Evolutionary conservation across 1,284 basidiomycete species (phyloP).

Genomic region (Malassezia equina): DNA sequence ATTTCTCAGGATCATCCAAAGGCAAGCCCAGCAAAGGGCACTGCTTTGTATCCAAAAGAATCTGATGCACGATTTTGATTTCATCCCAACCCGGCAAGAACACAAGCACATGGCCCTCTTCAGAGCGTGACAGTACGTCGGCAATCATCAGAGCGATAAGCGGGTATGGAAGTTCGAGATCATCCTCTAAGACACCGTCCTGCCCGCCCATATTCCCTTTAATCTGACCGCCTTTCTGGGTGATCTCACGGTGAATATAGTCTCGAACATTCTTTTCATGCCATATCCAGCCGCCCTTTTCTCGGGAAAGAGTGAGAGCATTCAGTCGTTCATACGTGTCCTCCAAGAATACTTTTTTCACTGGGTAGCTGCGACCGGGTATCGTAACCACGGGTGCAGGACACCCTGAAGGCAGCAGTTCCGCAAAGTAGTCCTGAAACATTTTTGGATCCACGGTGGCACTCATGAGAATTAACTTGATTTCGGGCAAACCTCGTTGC

Average conservation of each 20-base stretch:
- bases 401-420: constrained; percentile 42
- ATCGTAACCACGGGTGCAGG: constrained; percentile 70
- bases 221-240: constrained; percentile 19
- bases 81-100: constrained; percentile 91
- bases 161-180: constrained; percentile 71
- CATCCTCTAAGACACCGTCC: constrained; percentile 53
- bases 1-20: constrained; percentile 51
- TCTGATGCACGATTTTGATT: constrained; percentile 67
- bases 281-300: constrained; percentile 60
- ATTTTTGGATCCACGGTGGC: constrained; percentile 84
- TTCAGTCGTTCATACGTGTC: constrained; percentile 56
- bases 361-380: constrained; percentile 86
- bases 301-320: constrained; percentile 29
- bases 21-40: constrained; percentile 50
- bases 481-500: constrained; percentile 61
- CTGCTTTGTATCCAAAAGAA: constrained; percentile 53
- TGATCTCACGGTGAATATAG: constrained; percentile 63
- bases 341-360: constrained; percentile 70
- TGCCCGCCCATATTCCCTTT: constrained; percentile 5
- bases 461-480: constrained; percentile 89
- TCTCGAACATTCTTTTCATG: constrained; percentile 63
- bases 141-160: constrained; percentile 73
- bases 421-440: constrained; percentile 77
- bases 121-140: constrained; percentile 63
- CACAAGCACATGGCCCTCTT: constrained; percentile 79